Conservation (phyloP, 2,329 filamentous ascomycete species). For the Penicillium sp. region DNA sequence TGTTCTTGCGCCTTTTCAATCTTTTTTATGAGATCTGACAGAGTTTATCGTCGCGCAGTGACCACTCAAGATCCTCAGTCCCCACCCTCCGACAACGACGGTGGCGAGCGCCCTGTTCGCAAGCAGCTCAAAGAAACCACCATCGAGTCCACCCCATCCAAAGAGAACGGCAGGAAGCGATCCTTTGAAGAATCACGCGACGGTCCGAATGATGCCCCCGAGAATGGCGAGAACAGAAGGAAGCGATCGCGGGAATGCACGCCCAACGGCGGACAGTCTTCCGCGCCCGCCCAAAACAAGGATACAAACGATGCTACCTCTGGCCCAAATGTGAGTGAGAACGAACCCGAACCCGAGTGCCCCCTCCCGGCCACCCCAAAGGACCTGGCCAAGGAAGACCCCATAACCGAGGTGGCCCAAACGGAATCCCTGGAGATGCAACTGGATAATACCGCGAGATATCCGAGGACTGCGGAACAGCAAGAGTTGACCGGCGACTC, state of each 20-base stretch:
- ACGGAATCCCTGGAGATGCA: not conserved
- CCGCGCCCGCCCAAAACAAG: constrained; percentile 14
- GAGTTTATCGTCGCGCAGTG: constrained; percentile 15
- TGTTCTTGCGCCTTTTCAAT: constrained; percentile 1
- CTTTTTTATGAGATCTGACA: constrained; percentile 12
- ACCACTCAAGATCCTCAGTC: constrained; percentile 31
- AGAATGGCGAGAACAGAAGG: constrained; percentile 37
- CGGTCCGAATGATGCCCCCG: constrained; percentile 30
- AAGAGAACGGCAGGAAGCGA: constrained; percentile 37
- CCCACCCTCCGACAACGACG: constrained; percentile 43
- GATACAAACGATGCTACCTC: constrained; percentile 1
- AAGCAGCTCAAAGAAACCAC: constrained; percentile 66
- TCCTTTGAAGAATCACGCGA: constrained; percentile 39
- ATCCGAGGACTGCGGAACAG: not conserved
- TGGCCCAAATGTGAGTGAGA: constrained; percentile 18
- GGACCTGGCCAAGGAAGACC: constrained; percentile 9
- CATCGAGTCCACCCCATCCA: constrained; percentile 50
- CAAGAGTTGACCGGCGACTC: not conserved
- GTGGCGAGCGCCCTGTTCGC: constrained; percentile 61
- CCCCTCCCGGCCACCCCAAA: constrained; percentile 2
- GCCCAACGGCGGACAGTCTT: constrained; percentile 22
- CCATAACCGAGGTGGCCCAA: not conserved
- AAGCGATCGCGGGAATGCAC: constrained; percentile 51
- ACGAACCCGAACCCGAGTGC: not conserved
- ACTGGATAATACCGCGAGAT: not conserved